phyloP scores from a whole-genome alignment of 2,329 filamentous ascomycete genomes.

The Aureobasidium namibiae region DNA sequence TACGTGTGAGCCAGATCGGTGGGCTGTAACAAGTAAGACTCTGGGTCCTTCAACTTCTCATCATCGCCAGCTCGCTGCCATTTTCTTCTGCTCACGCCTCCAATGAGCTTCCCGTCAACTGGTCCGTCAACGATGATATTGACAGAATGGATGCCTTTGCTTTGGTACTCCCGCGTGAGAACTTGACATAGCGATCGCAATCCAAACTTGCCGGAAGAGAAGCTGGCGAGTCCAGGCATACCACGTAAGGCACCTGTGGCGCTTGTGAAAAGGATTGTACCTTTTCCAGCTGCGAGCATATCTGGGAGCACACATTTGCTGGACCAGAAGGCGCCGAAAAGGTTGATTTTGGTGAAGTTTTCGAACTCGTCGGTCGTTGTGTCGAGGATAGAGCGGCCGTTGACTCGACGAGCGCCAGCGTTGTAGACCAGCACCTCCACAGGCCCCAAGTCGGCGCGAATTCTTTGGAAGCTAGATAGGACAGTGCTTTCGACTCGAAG shows the following conservation, averaged over 20 bases:
- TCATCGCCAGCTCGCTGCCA: background rate
- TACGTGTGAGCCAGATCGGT: background rate
- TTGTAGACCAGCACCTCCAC: background rate
- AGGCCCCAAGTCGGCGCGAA: background rate
- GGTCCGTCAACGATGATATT: background rate
- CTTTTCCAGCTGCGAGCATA: background rate
- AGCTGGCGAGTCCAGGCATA: background rate
- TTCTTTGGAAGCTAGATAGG: background rate
- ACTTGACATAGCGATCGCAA: background rate
- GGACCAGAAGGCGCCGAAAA: background rate
- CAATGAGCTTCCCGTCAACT: background rate
- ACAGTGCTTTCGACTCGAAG: background rate
- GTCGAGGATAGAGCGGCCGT: background rate
- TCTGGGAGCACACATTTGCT: background rate
- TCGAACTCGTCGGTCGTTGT: background rate
- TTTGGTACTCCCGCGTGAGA: background rate
- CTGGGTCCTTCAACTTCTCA: background rate
- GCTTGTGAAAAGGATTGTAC: background rate
- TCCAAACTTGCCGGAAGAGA: background rate
- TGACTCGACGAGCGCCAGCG: background rate
- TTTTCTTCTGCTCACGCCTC: background rate
- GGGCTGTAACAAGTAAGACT: background rate
- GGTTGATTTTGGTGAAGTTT: background rate
- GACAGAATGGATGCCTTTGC: background rate
- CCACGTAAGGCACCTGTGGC: background rate